Evolutionary conservation across 163 green algal genomes (phyloP), one percentile per base, ranked within the genome.

Genomic region (Chloroidium sp.): DNA sequence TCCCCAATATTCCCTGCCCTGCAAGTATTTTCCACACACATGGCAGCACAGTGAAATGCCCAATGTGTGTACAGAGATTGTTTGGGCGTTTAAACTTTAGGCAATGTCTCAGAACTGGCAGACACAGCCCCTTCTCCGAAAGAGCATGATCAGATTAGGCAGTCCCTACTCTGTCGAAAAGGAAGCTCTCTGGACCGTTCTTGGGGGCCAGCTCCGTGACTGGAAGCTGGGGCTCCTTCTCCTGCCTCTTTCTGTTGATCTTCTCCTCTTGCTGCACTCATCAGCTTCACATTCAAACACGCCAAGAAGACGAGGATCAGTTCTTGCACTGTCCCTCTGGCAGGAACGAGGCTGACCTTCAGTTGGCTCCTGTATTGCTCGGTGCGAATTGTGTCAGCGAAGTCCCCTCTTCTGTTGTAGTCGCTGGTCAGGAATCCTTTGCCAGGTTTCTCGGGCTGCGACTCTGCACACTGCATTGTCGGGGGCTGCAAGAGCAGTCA

Each of bases 291-390:
- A 36, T 36, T 36, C 36, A 36, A 36, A 36, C 36, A 36, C 36
- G 36, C 36, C 36, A 36, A 36, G 36, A 36, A 36, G 36, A 36
- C 36, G 36, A 36, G 36, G 36, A 36, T 36, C 36, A 36, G 36
- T 36, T 36, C 6, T 59, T 76, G 6, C 6, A 57, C 6, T 13
- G 12, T 13, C 3, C 3, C 10, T 10, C 57, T 13, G 3, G 36
- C 36, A 36, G 36, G 36, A 36, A 36, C 36, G 36, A 36, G 36
- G 36, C 36, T 36, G 13, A 13, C 77, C 87, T 89, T 87, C 2
- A 97, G 90, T 80, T 93, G 90, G 80, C 94, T 88, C 0, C 93
- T 84, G 84, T 93, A 95, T 82, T 97, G 93, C 85, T 93, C 85
- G n/a, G 90, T 94, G 8, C 93, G 86, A 60, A 93, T 89, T 59